A percentile compares a stretch with the other conserved stretches of the same genome.
phyloP scores from a whole-genome alignment of 495 filamentous ascomycete species.

The Bryoglossum gracile region DNA sequence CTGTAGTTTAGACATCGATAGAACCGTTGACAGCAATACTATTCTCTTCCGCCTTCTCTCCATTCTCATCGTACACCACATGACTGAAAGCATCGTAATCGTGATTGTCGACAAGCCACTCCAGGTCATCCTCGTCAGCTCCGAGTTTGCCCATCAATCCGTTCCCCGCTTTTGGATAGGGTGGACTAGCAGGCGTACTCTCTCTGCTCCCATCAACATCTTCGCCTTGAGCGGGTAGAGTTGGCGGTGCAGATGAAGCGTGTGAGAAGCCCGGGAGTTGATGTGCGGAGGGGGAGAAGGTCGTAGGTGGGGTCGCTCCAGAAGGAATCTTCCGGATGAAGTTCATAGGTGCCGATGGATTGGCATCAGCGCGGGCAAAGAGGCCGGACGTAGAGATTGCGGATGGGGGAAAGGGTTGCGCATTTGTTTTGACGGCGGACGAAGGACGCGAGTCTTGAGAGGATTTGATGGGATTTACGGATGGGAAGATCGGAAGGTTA shows the following conservation, averaged over 20 bases:
- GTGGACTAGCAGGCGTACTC: conserved; percentile 39
- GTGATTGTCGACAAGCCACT: conserved; percentile 37
- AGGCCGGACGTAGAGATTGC: conserved; percentile 29
- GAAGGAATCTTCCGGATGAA: conserved; percentile 33
- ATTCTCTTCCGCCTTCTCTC: conserved; percentile 15
- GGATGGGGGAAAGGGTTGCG: conserved; percentile 28
- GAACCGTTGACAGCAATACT: conserved; percentile 5
- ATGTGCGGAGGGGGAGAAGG: conserved; percentile 3
- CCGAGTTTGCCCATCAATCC: conserved; percentile 40
- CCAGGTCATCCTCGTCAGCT: conserved; percentile 39
- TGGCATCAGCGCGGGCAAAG: conserved; percentile 32
- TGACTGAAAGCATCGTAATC: conserved; percentile 49
- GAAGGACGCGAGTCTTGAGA: conserved; percentile 20
- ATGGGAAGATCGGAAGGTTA: conserved; percentile 34
- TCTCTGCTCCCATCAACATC: conserved; percentile 17
- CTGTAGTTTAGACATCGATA: too few species aligned
- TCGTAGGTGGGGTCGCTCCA: conserved; percentile 14
- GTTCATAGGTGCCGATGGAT: conserved; percentile 31
- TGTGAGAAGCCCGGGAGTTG: conserved; percentile 3
- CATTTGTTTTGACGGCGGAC: conserved; percentile 33
- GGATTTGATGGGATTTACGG: conserved; percentile 24
- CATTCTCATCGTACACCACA: conserved; percentile 34
- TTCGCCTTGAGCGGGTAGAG: conserved; percentile 4
- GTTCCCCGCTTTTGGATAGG: conserved; percentile 61
- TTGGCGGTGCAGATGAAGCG: conserved; percentile 13